Evolutionary conservation across 129 eudicot genomes (phyloP).

Genomic region (Flaveria linearis): DNA sequence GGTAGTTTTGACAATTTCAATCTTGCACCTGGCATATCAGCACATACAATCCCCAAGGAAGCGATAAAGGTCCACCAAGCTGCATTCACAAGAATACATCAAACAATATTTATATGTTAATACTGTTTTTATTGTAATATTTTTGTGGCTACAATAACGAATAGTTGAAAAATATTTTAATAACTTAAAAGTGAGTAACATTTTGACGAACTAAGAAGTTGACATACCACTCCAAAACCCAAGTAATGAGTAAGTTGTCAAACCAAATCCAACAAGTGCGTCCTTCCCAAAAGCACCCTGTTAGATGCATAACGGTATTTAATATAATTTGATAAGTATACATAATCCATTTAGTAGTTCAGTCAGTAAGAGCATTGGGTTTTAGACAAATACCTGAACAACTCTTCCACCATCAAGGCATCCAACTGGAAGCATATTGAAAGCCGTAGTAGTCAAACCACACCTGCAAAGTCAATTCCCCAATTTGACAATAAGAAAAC

Average conservation of each 20-base stretch:
- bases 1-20: not conserved
- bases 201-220: not conserved
- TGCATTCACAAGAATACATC: conserved; percentile 27
- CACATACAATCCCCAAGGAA: conserved; percentile 97
- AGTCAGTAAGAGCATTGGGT: not conserved
- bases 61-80: conserved; percentile 97
- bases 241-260: conserved; percentile 77
- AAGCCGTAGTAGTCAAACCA: conserved; percentile 94
- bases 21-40: conserved; percentile 85
- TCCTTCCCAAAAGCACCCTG: conserved; percentile 95
- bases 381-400: conserved; percentile 60
- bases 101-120: not conserved
- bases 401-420: conserved; percentile 99
- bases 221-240: conserved; percentile 93
- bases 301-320: conserved; percentile 18
- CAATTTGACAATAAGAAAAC: not conserved
- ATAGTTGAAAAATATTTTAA: not conserved
- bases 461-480: conserved; percentile 57
- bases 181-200: not conserved
- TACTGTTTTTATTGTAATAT: conserved; percentile 10
- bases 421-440: conserved; percentile 96
- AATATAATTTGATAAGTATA: conserved; percentile 12
- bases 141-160: not conserved
- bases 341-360: not conserved
- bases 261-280: conserved; percentile 71